Conservation (phyloP, 2,329 filamentous ascomycete species). For the Trichoderma guizhouense region DNA sequence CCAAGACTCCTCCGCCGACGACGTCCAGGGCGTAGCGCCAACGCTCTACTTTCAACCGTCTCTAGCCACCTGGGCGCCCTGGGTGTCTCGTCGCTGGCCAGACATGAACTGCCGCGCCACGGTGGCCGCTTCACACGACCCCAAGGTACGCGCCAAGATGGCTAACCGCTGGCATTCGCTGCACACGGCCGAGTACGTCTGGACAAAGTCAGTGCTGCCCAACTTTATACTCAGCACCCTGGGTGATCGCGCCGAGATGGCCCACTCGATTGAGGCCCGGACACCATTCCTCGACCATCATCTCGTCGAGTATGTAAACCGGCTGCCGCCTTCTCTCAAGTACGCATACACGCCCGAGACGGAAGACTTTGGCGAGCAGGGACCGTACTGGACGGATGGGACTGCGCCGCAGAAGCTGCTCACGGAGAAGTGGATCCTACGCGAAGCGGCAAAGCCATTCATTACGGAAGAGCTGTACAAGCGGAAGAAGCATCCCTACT, state of each 20-base stretch:
- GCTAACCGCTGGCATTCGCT: neutral
- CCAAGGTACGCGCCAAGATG: neutral
- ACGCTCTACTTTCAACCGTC: neutral
- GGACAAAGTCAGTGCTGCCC: neutral
- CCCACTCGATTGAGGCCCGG: neutral
- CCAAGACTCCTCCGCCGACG: neutral
- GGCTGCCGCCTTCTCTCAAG: neutral
- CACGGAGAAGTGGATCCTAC: neutral
- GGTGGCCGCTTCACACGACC: neutral
- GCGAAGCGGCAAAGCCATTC: neutral
- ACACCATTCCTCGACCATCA: neutral
- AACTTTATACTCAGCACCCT: neutral
- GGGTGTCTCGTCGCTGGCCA: neutral
- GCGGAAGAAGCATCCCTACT: neutral
- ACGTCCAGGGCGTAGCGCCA: neutral
- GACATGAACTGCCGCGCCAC: neutral
- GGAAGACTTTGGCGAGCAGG: neutral
- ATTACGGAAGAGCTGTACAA: neutral
- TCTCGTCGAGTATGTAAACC: neutral
- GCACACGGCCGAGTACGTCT: neutral
- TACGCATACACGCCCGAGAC: neutral
- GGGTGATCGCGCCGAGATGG: neutral
- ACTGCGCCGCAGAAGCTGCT: neutral
- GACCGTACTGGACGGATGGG: neutral
- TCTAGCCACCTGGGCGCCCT: neutral